Percentiles rank a stretch among this genome's conserved stretches.
phyloP scores from a whole-genome alignment of 2,329 filamentous ascomycete species.

The Cylindrodendrum hubeiense region DNA sequence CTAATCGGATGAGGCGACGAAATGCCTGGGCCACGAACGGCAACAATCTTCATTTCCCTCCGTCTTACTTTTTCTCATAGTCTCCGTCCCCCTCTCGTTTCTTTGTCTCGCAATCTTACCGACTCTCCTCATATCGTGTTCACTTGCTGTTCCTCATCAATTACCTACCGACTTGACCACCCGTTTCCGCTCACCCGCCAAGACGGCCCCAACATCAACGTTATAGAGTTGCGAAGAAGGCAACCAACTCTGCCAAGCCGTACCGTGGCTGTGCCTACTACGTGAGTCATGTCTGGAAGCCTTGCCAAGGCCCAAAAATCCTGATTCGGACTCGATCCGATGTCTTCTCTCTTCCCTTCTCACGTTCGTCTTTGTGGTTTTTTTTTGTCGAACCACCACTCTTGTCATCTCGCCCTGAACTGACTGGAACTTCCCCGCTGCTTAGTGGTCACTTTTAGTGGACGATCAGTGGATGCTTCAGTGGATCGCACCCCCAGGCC shows the following conservation, averaged over 20 bases:
- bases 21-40: not conserved
- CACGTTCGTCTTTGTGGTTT: not conserved
- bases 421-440: not conserved
- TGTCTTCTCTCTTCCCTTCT: not conserved
- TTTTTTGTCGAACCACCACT: not conserved
- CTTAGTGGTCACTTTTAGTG: not conserved
- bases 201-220: not conserved
- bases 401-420: not conserved
- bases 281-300: not conserved
- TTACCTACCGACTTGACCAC: not conserved
- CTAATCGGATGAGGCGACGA: not conserved
- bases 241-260: not conserved
- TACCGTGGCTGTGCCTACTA: too few species aligned
- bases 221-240: not conserved
- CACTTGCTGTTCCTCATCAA: not conserved
- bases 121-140: too few species aligned
- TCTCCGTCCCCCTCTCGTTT: not conserved
- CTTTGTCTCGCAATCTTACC: not conserved
- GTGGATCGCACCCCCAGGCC: slow-evolving; percentile 21
- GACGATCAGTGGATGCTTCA: slow-evolving; percentile 8
- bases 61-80: not conserved
- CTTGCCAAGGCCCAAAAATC: not conserved
- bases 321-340: not conserved
- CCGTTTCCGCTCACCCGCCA: not conserved
- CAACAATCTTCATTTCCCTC: not conserved